Evolutionary conservation across 345 rosid species (phyloP).

Genomic region (Rhizophora mangle): DNA sequence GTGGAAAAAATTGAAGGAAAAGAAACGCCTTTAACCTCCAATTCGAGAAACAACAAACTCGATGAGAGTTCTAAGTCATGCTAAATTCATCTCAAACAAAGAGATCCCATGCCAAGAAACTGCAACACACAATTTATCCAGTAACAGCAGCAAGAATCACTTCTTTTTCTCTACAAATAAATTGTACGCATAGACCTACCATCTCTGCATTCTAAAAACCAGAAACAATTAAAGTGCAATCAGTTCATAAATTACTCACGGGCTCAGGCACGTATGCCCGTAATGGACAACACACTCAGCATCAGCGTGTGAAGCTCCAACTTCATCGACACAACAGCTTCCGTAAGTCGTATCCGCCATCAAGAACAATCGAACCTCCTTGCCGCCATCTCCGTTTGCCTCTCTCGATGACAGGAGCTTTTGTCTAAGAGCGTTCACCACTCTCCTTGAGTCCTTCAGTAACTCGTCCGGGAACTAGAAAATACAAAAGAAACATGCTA

Average conservation of each 20-base stretch:
- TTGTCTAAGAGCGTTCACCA: conserved; percentile 45
- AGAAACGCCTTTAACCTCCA: too few species aligned
- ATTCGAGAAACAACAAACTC: too few species aligned
- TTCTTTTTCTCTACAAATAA: too few species aligned
- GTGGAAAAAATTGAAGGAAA: too few species aligned
- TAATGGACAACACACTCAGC: conserved; percentile 85
- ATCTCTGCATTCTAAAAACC: not conserved
- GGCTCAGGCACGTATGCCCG: conserved; percentile 93
- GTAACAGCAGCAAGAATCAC: too few species aligned
- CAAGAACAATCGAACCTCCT: conserved; percentile 56
- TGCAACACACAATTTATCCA: too few species aligned
- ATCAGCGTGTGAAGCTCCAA: conserved; percentile 71
- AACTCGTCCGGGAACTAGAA: conserved; percentile 82
- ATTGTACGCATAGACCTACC: not conserved
- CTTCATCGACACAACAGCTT: conserved; percentile 91
- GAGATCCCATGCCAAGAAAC: too few species aligned
- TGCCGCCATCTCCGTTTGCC: conserved; percentile 31
- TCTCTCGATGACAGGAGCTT: conserved; percentile 38
- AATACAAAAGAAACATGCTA: not conserved
- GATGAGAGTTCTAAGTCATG: too few species aligned
- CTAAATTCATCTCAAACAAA: too few species aligned
- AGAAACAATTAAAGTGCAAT: not conserved
- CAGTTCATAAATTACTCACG: conserved; percentile 44
- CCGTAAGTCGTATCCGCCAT: conserved; percentile 95
- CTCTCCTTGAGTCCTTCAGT: conserved; percentile 57